phyloP scores from a whole-genome alignment of 805 yeast genomes.

The Yamadazyma nakazawae region DNA sequence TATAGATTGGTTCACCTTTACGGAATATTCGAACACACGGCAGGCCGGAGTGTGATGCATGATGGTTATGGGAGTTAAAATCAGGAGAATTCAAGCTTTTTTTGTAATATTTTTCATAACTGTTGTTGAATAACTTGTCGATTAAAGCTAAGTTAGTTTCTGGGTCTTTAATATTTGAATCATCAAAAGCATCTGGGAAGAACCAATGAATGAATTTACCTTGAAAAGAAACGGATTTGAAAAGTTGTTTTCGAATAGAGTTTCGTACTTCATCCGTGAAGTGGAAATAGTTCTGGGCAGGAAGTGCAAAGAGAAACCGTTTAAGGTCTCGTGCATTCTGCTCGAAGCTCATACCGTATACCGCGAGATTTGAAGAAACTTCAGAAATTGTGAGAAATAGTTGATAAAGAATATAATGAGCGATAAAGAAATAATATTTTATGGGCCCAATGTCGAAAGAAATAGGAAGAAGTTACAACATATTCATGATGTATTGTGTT shows the following conservation, averaged over 20 bases:
- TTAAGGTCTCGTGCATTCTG: conserved; percentile 13
- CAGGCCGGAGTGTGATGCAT: conserved; percentile 54
- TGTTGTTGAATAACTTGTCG: conserved; percentile 31
- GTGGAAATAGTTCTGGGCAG: conserved; percentile 25
- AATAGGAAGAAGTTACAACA: conserved; percentile 27
- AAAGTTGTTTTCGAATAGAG: conserved; percentile 28
- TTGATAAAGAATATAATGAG: neutral
- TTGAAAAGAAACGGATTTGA: conserved; percentile 27
- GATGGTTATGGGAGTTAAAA: conserved; percentile 23
- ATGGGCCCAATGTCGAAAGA: conserved; percentile 27
- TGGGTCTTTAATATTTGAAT: conserved; percentile 1
- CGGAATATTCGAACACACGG: conserved; percentile 73
- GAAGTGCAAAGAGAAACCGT: conserved; percentile 34
- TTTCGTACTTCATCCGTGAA: conserved; percentile 23
- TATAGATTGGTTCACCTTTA: conserved; percentile 77
- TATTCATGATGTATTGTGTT: conserved; percentile 36
- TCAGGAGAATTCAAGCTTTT: conserved; percentile 15
- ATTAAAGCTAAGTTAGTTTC: conserved; percentile 15
- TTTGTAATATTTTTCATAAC: conserved; percentile 27
- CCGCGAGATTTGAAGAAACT: neutral
- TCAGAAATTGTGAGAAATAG: neutral
- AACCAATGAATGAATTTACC: conserved; percentile 34
- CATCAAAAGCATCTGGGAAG: conserved; percentile 27
- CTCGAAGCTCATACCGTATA: neutral
- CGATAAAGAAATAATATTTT: conserved; percentile 17